Evolutionary conservation across 108 stramenopile genomes (phyloP).

Genomic region (Nannochloropsis gaditana): DNA sequence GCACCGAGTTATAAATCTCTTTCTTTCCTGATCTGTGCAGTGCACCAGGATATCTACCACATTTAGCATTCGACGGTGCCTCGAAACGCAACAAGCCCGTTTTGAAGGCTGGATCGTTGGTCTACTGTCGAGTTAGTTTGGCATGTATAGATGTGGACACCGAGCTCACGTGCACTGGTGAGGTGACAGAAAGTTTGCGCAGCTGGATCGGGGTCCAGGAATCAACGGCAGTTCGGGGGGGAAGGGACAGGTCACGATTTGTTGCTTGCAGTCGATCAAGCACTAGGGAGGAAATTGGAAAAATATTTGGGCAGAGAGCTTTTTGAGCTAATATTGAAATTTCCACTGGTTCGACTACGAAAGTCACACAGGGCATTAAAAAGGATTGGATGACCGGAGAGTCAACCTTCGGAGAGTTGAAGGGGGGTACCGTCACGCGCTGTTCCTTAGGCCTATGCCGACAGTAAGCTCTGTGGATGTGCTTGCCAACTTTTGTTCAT

Average conservation of each 20-base stretch:
- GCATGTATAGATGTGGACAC: conserved; percentile 48
- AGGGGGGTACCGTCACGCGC: conserved; percentile 39
- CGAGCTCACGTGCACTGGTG: conserved; percentile 50
- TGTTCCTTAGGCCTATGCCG: conserved; percentile 34
- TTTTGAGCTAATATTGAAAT: background rate
- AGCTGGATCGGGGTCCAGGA: too few species aligned
- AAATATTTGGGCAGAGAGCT: background rate
- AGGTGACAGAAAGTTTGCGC: background rate
- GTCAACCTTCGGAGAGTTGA: conserved; percentile 47
- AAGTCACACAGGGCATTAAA: conserved; percentile 33
- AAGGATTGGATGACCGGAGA: conserved; percentile 54
- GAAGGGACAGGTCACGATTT: background rate
- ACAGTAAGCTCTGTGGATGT: background rate
- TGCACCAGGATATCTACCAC: conserved; percentile 33
- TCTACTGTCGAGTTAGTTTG: conserved; percentile 45
- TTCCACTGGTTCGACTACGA: background rate
- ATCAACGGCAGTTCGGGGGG: background rate
- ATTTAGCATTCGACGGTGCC: conserved; percentile 46
- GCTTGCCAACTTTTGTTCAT: too few species aligned
- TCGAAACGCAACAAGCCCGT: conserved; percentile 51
- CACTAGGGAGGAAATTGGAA: background rate
- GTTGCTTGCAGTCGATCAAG: too few species aligned
- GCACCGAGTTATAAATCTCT: too few species aligned
- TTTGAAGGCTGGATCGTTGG: conserved; percentile 44
- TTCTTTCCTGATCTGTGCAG: background rate